These are phyloP conservation scores for Xylariaceae sp. DNA, from an alignment of 2,329 filamentous ascomycete genomes.

Conservation along the genomic window DNA sequence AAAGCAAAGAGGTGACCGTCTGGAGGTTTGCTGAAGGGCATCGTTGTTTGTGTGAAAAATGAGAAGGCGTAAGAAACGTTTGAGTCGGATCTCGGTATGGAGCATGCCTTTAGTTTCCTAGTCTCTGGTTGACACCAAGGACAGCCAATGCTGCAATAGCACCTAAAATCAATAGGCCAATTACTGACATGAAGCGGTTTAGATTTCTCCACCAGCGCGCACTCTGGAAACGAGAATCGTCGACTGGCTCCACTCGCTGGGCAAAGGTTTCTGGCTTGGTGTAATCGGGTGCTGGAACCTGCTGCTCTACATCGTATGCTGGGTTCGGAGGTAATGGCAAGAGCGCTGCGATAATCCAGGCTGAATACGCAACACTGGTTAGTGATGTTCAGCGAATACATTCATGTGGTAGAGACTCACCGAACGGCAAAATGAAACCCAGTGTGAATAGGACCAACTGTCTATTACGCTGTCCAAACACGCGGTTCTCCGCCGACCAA, in stretches of 20 bases:
- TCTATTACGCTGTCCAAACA: conserved; percentile 66
- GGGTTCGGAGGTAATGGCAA: conserved; percentile 66
- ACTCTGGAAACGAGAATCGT: conserved; percentile 49
- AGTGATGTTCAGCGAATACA: conserved; percentile 5
- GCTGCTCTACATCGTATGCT: conserved; percentile 50
- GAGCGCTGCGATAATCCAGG: conserved; percentile 77
- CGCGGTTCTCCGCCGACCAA: conserved; percentile 58
- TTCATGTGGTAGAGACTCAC: conserved; percentile 41
- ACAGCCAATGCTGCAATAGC: conserved; percentile 51
- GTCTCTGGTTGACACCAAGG: conserved; percentile 45
- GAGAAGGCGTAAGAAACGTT: neutral
- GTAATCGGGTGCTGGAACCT: conserved; percentile 38
- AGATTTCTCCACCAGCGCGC: conserved; percentile 60
- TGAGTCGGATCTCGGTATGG: too few relatives aligned
- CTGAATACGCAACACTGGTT: conserved; percentile 37
- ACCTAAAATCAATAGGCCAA: conserved; percentile 54
- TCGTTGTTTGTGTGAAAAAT: neutral
- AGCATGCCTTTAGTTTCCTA: too few relatives aligned
- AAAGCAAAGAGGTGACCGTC: neutral
- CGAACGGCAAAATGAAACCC: conserved; percentile 75
- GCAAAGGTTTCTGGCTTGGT: conserved; percentile 23
- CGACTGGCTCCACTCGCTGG: conserved; percentile 34
- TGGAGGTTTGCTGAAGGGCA: too few relatives aligned
- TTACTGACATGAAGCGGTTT: conserved; percentile 57
- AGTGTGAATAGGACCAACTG: conserved; percentile 73